phyloP scores from a whole-genome alignment of 2,329 filamentous ascomycete genomes.

The Fusarium duplospermum region DNA sequence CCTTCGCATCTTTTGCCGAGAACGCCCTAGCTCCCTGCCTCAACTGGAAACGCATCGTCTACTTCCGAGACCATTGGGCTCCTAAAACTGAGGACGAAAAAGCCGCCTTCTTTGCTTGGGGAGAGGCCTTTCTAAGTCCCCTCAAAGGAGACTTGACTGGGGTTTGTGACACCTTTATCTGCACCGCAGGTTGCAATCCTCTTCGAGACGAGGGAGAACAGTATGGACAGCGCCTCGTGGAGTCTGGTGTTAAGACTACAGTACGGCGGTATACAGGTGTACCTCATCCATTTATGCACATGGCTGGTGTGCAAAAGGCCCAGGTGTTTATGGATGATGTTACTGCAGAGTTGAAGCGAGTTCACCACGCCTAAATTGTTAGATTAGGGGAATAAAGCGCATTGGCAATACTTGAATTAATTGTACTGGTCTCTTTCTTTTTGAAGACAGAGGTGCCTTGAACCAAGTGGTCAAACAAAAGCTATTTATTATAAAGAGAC shows the following conservation, averaged over 20 bases:
- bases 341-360: background rate
- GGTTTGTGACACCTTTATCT: background rate
- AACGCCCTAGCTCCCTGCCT: background rate
- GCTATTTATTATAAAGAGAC: background rate
- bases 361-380: background rate
- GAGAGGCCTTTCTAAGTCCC: background rate
- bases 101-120: background rate
- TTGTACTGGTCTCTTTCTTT: background rate
- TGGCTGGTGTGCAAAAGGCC: background rate
- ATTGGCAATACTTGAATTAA: background rate
- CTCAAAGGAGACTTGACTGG: background rate
- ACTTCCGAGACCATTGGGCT: background rate
- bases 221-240: background rate
- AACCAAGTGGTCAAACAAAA: background rate
- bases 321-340: background rate
- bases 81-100: background rate
- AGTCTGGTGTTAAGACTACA: background rate
- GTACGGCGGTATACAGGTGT: background rate
- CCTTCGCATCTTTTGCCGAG: background rate
- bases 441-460: background rate
- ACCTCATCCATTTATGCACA: background rate
- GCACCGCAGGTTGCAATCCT: background rate
- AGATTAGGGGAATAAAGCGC: background rate
- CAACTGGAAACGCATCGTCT: background rate
- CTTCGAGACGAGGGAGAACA: background rate